Evolutionary conservation across 1,139 yeast genomes (phyloP), one percentile per base, ranked within the genome.

Genomic region (Tardiomyces digboiensis): DNA sequence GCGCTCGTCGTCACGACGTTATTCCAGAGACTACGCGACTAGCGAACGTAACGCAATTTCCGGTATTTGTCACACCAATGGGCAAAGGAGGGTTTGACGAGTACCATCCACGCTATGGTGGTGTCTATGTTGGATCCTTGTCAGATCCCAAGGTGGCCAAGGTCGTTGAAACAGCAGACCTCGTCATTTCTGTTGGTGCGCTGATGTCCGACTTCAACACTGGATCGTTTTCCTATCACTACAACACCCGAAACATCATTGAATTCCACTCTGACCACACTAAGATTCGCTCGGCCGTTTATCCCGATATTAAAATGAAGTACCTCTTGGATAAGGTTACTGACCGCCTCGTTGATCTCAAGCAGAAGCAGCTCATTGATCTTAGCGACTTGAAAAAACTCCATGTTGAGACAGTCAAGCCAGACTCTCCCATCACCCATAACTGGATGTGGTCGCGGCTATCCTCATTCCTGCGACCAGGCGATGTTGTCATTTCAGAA

Each of bases 221-320:
- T 46, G 94, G 94, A 61, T 82, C 93, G 16, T 85, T 85, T 74
- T 78, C 91, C 26, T 86, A 85, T 70, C 75, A 82, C 46, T 83
- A 83, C 73, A 73, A 77, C 61, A 84, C 95, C 54, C 78, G 75
- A 64, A 84, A 84, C 70, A 74, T 84, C 53, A 77, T 86, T 52
- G 95, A 86, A 69, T 82, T 86, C 77, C 95, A 86, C 67, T 82
- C 94, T n/a, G 89, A 84, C 68, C 76, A 81, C 71, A 78, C 82
- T 61, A 82, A 82, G 70, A 78, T 85, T 64, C 78, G 75, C 62
- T 77, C 71, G 55, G 94, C 94, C 44, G 72, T 79, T 29, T 86
- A 78, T 77, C 82, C 83, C 51, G 82, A 82, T 51, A 80, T 84
- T 46, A 82, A 79, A 64, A 84, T 86, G 93, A 79, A 82, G 65